phyloP scores from a whole-genome alignment of 192 early-diverging fungal genomes.

The Gigaspora rosea region DNA sequence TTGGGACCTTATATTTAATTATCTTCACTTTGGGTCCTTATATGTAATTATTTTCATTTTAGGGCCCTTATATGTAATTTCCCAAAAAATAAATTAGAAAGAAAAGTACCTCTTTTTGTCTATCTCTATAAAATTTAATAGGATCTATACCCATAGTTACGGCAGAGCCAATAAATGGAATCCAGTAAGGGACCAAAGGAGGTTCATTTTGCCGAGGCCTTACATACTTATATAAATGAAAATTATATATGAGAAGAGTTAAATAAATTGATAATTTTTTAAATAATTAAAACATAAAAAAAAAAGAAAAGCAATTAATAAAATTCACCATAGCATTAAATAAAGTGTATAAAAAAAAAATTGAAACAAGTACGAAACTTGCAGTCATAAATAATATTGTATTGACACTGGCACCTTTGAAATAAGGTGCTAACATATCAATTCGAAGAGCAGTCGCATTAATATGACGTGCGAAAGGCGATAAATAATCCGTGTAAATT shows the following conservation, averaged over 20 bases:
- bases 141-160: constrained; percentile 88
- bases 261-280: no score
- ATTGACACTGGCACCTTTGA: background rate
- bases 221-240: background rate
- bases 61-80: no score
- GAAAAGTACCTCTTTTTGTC: constrained; percentile 60
- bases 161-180: constrained; percentile 90
- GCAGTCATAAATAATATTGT: constrained; percentile 1
- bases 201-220: constrained; percentile 57
- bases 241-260: background rate
- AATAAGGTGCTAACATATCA: background rate
- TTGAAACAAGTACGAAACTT: background rate
- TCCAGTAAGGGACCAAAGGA: constrained; percentile 70
- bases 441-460: background rate
- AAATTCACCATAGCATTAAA: background rate
- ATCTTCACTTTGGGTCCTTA: no score
- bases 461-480: background rate
- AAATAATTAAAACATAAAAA: background rate
- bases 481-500: constrained; percentile 1
- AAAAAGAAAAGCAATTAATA: background rate
- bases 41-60: no score
- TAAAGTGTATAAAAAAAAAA: background rate
- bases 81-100: no score
- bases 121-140: constrained; percentile 81
- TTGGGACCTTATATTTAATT: no score